Evolutionary conservation across 2,329 filamentous ascomycete genomes (phyloP).

Genomic region (Ophiobolus disseminans): DNA sequence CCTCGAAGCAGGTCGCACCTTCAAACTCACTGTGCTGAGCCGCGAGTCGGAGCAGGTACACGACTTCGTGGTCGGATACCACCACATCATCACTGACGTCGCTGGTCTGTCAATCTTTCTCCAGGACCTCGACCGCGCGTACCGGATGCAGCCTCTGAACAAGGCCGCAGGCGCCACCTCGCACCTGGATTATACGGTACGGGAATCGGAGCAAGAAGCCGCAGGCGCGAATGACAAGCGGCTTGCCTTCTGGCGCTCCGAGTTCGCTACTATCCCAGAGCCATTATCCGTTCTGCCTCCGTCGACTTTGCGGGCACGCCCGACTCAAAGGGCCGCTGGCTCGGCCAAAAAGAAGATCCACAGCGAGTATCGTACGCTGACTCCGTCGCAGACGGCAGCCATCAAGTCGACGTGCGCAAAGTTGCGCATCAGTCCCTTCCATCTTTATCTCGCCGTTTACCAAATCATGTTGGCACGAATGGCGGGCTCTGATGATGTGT

Average conservation of each 20-base stretch:
- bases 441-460: conserved; percentile 56
- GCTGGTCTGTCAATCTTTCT: conserved; percentile 54
- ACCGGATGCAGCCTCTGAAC: conserved; percentile 41
- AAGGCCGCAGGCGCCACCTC: not conserved
- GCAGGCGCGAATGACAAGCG: conserved; percentile 3
- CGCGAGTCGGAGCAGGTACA: too few relatives aligned
- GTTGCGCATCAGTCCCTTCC: conserved; percentile 51
- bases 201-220: conserved; percentile 2
- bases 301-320: not conserved
- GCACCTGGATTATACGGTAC: conserved; percentile 12
- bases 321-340: not conserved
- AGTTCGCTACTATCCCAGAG: not conserved
- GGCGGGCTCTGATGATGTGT: conserved; percentile 36
- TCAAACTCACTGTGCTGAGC: too few relatives aligned
- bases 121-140: conserved; percentile 53
- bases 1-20: too few relatives aligned
- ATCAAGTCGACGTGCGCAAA: conserved; percentile 32
- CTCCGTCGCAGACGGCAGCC: too few relatives aligned
- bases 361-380: too few relatives aligned
- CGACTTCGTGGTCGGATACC: conserved; percentile 30
- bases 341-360: not conserved
- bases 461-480: conserved; percentile 23
- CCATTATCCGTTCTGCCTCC: not conserved
- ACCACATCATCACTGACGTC: conserved; percentile 62
- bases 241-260: conserved; percentile 9